Evolutionary conservation across 179 eudicot species (phyloP).

Genomic region (Silene noctiflora): DNA sequence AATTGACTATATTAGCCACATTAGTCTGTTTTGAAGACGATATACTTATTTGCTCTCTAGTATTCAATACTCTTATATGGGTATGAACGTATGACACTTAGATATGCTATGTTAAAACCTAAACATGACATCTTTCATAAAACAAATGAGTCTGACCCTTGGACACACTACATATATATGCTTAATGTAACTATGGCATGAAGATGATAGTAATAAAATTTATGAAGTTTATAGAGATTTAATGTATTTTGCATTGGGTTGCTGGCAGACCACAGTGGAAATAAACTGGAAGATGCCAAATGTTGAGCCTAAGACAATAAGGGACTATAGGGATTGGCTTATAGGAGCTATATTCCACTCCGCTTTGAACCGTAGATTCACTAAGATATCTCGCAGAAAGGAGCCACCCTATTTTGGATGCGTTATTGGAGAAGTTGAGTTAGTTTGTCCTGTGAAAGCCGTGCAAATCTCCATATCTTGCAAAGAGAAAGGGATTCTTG

Average conservation of each 20-base stretch:
- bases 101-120: too few species aligned
- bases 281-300: conserved; percentile 73
- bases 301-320: conserved; percentile 56
- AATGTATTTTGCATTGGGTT: conserved; percentile 21
- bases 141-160: too few species aligned
- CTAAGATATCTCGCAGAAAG: conserved; percentile 62
- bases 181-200: background rate
- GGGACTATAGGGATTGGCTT: conserved; percentile 66
- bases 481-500: conserved; percentile 61
- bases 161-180: too few species aligned
- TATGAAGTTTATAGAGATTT: background rate
- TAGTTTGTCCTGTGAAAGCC: conserved; percentile 66
- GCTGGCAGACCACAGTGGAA: conserved; percentile 64
- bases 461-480: conserved; percentile 72
- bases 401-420: conserved; percentile 77
- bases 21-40: too few species aligned
- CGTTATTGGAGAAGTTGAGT: conserved; percentile 57
- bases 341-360: conserved; percentile 62
- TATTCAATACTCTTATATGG: too few species aligned
- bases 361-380: conserved; percentile 76
- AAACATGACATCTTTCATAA: too few species aligned
- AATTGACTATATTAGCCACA: background rate
- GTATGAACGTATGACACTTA: too few species aligned
- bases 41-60: too few species aligned
- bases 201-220: background rate